Conservation (phyloP, 2,329 filamentous ascomycete species). For the Aspergillus intermedius region DNA sequence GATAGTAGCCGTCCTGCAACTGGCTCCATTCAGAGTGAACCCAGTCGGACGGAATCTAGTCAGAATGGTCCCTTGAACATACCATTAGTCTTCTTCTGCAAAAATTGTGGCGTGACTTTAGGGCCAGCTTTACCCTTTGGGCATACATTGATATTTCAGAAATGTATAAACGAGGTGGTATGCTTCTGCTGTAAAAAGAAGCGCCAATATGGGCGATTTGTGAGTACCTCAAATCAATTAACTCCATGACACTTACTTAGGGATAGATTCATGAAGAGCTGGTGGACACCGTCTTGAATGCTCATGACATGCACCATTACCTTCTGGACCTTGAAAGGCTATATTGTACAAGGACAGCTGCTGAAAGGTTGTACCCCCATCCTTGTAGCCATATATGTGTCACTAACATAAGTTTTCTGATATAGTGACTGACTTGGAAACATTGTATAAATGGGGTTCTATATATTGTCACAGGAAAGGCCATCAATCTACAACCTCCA, state of each 20-base stretch:
- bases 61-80: background rate
- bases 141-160: background rate
- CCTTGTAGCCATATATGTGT: background rate
- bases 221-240: background rate
- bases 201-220: background rate
- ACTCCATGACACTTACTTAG: background rate
- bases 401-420: background rate
- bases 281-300: background rate
- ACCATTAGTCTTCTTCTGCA: background rate
- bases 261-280: background rate
- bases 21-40: background rate
- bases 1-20: background rate
- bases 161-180: background rate
- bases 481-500: background rate
- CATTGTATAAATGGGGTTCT: background rate
- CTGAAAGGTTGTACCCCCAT: background rate
- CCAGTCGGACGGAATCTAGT: background rate
- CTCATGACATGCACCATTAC: background rate
- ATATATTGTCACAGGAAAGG: background rate
- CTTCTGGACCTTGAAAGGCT: background rate
- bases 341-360: background rate
- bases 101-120: background rate
- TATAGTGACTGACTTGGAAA: background rate
- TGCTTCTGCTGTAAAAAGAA: background rate
- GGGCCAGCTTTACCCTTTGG: background rate